Evolutionary conservation across 2,329 filamentous ascomycete species (phyloP), one percentile per base, ranked within the genome.

Genomic region (Xylogone sp.): DNA sequence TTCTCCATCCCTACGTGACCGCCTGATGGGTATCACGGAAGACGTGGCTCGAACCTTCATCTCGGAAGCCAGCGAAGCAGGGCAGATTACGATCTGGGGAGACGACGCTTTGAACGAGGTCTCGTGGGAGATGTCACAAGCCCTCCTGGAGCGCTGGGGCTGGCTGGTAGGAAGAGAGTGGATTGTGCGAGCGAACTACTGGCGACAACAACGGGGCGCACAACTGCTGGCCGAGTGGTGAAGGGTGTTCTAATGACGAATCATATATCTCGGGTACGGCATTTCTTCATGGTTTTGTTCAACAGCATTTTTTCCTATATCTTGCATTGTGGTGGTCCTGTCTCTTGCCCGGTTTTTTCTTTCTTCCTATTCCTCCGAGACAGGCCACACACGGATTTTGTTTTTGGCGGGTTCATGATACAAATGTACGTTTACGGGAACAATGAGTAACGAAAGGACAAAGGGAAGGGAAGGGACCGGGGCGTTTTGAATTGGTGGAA

Each of bases 21-120:
- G 65, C 4, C 58, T 74, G 6, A 65, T 73, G 52, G 59, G 56
- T 16, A 61, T 70, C 6, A 64, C 63, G 1, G 48, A 60, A 2
- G 68, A 69, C n/a, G 64, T 69, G 29, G 66, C 68, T 24, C 64
- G 65, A 44, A 61, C 61, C 19, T 74, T 74, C 50, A 56, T 72
- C 43, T 55, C 56, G 16, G 68, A 73, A 24, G 64, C 69, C 12
- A 69, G 70, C 22, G 69, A 71, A 45, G 57, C 61, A 6, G 68
- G 66, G 7, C 70, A 72, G 49, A 52, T 73, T 48, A 71, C 63
- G n/a, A 67, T 73, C 44, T 73, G 71, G 71, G 70, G 71, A 21
- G 68, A 71, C 21, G 68, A 73, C 54, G 65, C 69, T 42, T 57
- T 71, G 5, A 70, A 71, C 51, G 71, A 72, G 48, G 63, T 70